Evolutionary conservation across 768 basidiomycete genomes (phyloP).

Genomic region (Hortiboletus flavorubellus): DNA sequence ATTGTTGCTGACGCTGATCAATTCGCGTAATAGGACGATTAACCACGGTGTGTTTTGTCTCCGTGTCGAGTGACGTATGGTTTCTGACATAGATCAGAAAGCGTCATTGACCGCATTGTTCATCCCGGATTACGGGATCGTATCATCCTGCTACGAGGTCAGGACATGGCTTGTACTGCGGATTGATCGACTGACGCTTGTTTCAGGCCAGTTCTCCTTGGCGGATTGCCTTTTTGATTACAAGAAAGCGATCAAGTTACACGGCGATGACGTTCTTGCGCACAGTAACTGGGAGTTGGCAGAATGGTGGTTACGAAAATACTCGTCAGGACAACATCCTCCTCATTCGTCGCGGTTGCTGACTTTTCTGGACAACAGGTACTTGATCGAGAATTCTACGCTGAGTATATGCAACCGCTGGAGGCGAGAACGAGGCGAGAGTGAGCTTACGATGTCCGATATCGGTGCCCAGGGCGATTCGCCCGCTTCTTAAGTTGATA

Average conservation of each 20-base stretch:
- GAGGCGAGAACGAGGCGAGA: slow-evolving; percentile 79
- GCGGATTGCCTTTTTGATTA: slow-evolving; percentile 79
- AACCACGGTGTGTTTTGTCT: slow-evolving; percentile 62
- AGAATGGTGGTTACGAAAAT: slow-evolving; percentile 80
- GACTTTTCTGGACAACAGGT: slow-evolving; percentile 42
- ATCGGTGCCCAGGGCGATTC: slow-evolving; percentile 40
- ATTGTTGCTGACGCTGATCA: background rate
- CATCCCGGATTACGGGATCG: slow-evolving; percentile 89
- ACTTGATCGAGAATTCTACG: slow-evolving; percentile 72
- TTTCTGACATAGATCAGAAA: slow-evolving; percentile 49
- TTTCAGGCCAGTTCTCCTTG: slow-evolving; percentile 70
- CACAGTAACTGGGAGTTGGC: slow-evolving; percentile 89
- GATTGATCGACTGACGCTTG: slow-evolving; percentile 3
- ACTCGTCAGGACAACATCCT: slow-evolving; percentile 47
- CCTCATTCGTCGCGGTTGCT: background rate
- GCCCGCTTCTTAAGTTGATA: slow-evolving; percentile 19
- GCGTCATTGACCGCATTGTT: slow-evolving; percentile 85
- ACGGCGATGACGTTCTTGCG: slow-evolving; percentile 89
- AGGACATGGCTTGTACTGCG: slow-evolving; percentile 17
- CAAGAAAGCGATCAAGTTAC: slow-evolving; percentile 63
- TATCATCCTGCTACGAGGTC: slow-evolving; percentile 84
- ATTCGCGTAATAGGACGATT: slow-evolving; percentile 54
- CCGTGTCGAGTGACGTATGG: background rate
- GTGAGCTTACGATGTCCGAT: slow-evolving; percentile 59
- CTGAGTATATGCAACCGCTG: slow-evolving; percentile 79